Conservation (phyloP, 73 alveolate species). For the Paramecium primaurelia region DNA sequence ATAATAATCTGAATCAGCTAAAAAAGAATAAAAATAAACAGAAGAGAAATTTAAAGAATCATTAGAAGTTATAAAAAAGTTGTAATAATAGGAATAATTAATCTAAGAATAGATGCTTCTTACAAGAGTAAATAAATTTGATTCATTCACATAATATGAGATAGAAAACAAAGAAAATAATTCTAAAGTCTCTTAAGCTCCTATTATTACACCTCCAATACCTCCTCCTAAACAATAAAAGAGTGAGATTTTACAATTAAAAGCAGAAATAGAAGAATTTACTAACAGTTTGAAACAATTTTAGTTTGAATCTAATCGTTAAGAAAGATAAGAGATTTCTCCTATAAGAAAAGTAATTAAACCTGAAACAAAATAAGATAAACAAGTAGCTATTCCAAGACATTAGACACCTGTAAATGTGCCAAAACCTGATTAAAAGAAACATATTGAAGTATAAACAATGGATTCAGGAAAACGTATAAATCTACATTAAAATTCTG, state of each 20-base stretch:
- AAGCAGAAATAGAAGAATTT: conserved; percentile 23
- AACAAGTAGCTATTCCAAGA: not conserved
- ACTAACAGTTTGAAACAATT: conserved; percentile 20
- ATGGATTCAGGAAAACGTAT: not conserved
- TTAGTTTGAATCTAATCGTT: not conserved
- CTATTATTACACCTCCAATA: not conserved
- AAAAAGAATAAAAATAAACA: conserved; percentile 60
- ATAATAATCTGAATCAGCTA: conserved; percentile 59
- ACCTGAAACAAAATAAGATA: not conserved
- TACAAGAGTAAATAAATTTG: conserved; percentile 2
- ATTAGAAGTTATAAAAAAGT: conserved; percentile 55
- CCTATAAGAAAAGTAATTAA: not conserved
- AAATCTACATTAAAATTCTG: not conserved
- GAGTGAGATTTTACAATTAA: conserved; percentile 13
- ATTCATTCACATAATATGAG: conserved; percentile 30
- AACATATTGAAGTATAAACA: not conserved
- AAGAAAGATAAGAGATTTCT: not conserved
- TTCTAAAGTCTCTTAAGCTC: not conserved
- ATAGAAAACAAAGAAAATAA: conserved; percentile 11
- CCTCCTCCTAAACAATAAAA: not conserved
- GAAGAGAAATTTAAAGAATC: conserved; percentile 65
- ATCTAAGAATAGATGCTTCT: not conserved
- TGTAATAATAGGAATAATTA: conserved; percentile 30
- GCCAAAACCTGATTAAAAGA: not conserved
- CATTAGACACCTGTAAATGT: not conserved